Base-by-base conservation (phyloP, 2,329 filamentous ascomycete species). In the Pseudogymnoascus sp. region DNA sequence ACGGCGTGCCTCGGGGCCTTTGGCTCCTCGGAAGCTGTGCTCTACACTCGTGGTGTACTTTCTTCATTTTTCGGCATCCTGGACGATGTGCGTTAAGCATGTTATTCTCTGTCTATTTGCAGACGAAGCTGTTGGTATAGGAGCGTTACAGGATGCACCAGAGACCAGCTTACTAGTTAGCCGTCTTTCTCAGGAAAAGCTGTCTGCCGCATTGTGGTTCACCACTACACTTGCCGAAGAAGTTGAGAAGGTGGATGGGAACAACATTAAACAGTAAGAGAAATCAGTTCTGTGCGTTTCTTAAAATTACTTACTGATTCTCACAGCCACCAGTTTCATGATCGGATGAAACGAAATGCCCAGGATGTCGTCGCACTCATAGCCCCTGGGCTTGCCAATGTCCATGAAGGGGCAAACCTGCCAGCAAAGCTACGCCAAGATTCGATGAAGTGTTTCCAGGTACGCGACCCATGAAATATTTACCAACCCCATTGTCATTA, bases 31-130 rank as follows among this genome's bases (percentile, higher is more conserved):
- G 68, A 95, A 95, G 75, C 79, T 93, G 23, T 89, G 88, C 67
- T 88, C 88, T n/a, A 88, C 89, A 6, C 76, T 93, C 6, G 87
- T 88, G 15, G 88, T 88, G 19, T 91, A 88, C 71, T 92, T 90
- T 70, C 79, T 90, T 33, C 88, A 88, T 64, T 89, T 89, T 65
- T 84, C 88, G 10, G 76, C 80, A 10, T 77, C 83, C 5, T 93
- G 90, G 88, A 77, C 79, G n/a, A 77, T 77, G 60, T 90, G 87
- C 65, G 74, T 91, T 35, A 80, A 79, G 38, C 86, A 89, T 70
- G 75, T 91, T n/a, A 70, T 85, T 40, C 77, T 82, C 63, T 88
- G 84, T 63, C 77, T 89, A 17, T 81, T 77, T 60, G 72, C 75
- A 21, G 79, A 79, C 64, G 76, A 75, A 37, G 74, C 75, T 15